Base-by-base conservation (phyloP, 208 protist species). In the Crithidia acanthocephali region DNA sequence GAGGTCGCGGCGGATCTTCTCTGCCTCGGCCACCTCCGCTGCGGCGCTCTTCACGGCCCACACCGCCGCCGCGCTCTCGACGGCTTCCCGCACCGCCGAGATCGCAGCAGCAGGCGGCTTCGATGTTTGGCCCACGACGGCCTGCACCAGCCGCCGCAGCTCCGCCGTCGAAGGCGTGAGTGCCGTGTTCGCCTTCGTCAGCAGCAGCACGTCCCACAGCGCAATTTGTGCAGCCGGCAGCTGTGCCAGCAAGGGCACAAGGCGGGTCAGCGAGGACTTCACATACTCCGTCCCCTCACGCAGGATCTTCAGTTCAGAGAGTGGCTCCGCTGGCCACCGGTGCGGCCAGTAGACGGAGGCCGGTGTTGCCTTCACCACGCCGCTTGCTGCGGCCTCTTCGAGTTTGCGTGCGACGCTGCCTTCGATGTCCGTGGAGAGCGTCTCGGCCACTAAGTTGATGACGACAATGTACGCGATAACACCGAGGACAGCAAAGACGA, bases 381-480 rank as follows among this genome's bases (percentile, higher is more conserved):
- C 30, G 42, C 20, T 15, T 20, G 42, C 40, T 10, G 32, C 22
- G 44, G 37, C 44, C 51, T 13, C 2, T 6, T 45, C 32, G 2
- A 65, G 48, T 42, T 44, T 28, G 5, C 33, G 27, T 15, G 50
- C 58, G 22, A 53, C 33, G 35, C 28, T 13, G 22, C 68, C 25
- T 2, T 66, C 32, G 48, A 80, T 69, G 52, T 56, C 45, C 53
- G 57, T 15, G 32, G 75, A 56, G n/a, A 70, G 13, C 7, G 11
- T 42, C 33, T 71, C 59, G 9, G 81, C 66, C 3, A 80, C 20
- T 8, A 79, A 51, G 22, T 73, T 77, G 23, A 79, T 42, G 9
- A 74, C 30, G 6, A 82, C 15, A 23, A 83, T 66, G 64, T 79
- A 83, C 5, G 37, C 35, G 4, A 80, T 6, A 11, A 86, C 63